phyloP scores from a whole-genome alignment of 148 eudicot genomes.

The Euryodendron excelsum region DNA sequence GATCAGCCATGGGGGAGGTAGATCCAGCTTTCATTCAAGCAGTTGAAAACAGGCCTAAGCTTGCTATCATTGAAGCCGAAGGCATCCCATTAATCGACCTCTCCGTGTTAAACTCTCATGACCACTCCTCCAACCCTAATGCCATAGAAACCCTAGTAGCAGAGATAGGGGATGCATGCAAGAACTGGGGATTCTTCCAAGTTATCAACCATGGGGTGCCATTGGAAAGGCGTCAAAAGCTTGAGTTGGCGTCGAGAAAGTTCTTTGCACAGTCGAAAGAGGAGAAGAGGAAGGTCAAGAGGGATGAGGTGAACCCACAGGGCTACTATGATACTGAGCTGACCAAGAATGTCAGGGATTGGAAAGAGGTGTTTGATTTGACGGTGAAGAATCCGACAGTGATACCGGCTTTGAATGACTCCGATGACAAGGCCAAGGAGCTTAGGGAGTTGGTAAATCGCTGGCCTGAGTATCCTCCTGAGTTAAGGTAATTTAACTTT shows the following conservation, averaged over 20 bases:
- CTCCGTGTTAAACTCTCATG: constrained; percentile 9
- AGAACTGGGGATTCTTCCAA: constrained; percentile 58
- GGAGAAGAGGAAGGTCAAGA: constrained; percentile 44
- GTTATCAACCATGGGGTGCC: constrained; percentile 55
- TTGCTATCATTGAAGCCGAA: constrained; percentile 28
- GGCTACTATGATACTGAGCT: constrained; percentile 49
- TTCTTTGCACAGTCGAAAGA: constrained; percentile 38
- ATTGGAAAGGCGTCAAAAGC: constrained; percentile 19
- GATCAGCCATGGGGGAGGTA: constrained; percentile 9
- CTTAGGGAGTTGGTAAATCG: constrained; percentile 25
- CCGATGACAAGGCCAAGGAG: constrained; percentile 27
- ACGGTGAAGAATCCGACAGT: constrained; percentile 23
- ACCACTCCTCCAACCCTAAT: neutral
- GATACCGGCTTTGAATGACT: constrained; percentile 27
- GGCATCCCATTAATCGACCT: constrained; percentile 52
- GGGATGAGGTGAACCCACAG: constrained; percentile 38
- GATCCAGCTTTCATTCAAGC: constrained; percentile 53
- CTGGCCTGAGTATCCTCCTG: constrained; percentile 41
- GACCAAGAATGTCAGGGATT: constrained; percentile 51
- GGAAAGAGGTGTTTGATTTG: constrained; percentile 55
- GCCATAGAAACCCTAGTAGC: constrained; percentile 6
- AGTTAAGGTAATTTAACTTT: constrained; percentile 26
- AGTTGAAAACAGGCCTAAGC: constrained; percentile 40
- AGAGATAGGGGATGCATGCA: constrained; percentile 44
- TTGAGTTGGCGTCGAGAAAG: constrained; percentile 25